These are phyloP conservation scores for Infundibulicybe gibba DNA, from an alignment of 768 basidiomycete genomes.

Conservation along the genomic window DNA sequence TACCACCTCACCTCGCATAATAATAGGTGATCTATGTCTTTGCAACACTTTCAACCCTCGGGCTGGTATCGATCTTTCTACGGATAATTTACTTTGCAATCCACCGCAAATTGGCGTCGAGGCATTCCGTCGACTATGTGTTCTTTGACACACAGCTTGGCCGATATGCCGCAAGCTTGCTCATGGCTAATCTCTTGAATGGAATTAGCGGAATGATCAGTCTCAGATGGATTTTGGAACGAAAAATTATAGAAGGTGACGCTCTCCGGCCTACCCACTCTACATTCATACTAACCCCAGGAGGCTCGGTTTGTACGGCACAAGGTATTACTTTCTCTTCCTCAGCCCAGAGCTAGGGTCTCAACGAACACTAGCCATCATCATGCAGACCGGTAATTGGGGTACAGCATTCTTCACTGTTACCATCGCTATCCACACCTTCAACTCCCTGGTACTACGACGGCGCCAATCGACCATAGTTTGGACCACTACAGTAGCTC, in stretches of 20 bases:
- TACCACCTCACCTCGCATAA: constrained; percentile 18
- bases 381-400: constrained; percentile 63
- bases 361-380: constrained; percentile 31
- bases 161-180: constrained; percentile 60
- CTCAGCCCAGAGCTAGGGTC: constrained; percentile 1
- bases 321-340: constrained; percentile 47
- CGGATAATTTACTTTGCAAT: too few relatives aligned
- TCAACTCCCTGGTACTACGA: constrained; percentile 60
- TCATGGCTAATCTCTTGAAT: constrained; percentile 54
- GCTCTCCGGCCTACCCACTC: background rate
- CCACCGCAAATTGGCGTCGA: too few relatives aligned
- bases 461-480: constrained; percentile 48
- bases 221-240: constrained; percentile 41
- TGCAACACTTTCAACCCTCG: too few relatives aligned
- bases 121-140: constrained; percentile 33
- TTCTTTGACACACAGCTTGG: constrained; percentile 76
- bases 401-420: constrained; percentile 62
- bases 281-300: background rate
- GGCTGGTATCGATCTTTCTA: too few relatives aligned
- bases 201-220: constrained; percentile 52
- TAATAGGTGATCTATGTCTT: constrained; percentile 12
- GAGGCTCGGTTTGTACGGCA: constrained; percentile 46
- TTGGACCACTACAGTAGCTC: constrained; percentile 32
- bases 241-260: constrained; percentile 48
- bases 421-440: constrained; percentile 63